These are phyloP conservation scores for Sanchytrium tribonematis DNA, from an alignment of 371 early-diverging fungal species.

Conservation along the genomic window DNA sequence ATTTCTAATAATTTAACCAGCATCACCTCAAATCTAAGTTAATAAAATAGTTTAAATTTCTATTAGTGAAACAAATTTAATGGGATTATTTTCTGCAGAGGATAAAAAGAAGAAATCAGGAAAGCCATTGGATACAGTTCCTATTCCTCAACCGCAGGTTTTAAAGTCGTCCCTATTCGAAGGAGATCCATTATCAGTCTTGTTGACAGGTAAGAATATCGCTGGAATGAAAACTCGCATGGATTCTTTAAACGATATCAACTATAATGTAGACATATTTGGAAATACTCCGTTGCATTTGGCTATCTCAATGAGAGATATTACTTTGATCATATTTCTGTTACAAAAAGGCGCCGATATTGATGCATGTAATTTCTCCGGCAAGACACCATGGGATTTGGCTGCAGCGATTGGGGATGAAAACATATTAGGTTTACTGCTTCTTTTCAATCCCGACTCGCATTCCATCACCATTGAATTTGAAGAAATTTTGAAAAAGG, in stretches of 20 bases:
- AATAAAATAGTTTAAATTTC: too few species aligned
- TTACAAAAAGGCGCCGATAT: constrained; percentile 21
- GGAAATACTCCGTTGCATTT: constrained; percentile 20
- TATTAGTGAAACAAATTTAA: too few species aligned
- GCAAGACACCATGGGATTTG: constrained; percentile 9
- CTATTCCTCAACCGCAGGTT: too few species aligned
- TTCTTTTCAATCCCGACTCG: background rate
- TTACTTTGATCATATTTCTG: constrained; percentile 9
- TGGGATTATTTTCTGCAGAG: too few species aligned
- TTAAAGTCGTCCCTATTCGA: too few species aligned
- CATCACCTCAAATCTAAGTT: too few species aligned
- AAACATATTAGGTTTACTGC: background rate
- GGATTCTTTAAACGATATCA: background rate
- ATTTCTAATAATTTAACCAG: too few species aligned
- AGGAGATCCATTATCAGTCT: background rate
- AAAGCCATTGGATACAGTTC: too few species aligned
- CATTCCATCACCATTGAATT: background rate
- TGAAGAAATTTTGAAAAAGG: background rate
- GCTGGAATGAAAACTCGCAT: background rate
- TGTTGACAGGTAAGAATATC: background rate
- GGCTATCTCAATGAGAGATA: constrained; percentile 14
- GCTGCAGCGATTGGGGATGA: background rate
- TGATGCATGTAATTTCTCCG: constrained; percentile 12
- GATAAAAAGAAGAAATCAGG: too few species aligned
- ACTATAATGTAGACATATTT: background rate